Percentiles rank a stretch among this genome's conserved stretches.
Conservation (phyloP, 2,329 filamentous ascomycete species). For the Botrytis pseudocinerea region DNA sequence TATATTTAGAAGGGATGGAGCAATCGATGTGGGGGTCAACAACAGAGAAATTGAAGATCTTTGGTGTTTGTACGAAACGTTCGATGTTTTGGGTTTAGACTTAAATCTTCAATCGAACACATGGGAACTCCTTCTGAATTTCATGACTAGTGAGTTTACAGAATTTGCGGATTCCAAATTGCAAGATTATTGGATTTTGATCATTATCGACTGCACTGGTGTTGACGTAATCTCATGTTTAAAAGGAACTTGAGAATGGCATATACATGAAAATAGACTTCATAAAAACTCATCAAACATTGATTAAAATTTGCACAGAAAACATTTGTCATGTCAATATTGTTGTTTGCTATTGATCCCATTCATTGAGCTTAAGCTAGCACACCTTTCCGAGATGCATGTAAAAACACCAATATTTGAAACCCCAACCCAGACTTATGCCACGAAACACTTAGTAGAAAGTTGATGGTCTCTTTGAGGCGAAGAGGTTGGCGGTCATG, state of each 20-base stretch:
- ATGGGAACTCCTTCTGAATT: not conserved
- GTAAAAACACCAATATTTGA: constrained; percentile 36
- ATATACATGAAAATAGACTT: not conserved
- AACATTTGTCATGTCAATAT: constrained; percentile 23
- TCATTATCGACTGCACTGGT: not conserved
- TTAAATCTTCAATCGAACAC: not conserved
- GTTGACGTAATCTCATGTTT: not conserved
- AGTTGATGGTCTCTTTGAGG: constrained; percentile 89
- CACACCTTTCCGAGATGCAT: constrained; percentile 42
- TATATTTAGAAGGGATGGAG: not conserved
- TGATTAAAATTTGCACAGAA: constrained; percentile 12
- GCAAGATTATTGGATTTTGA: not conserved
- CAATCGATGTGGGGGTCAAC: no score
- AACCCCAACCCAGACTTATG: constrained; percentile 34
- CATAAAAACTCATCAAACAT: not conserved
- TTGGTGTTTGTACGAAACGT: not conserved
- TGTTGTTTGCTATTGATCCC: constrained; percentile 39
- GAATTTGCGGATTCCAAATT: not conserved
- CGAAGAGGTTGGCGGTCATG: constrained; percentile 86
- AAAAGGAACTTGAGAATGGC: not conserved
- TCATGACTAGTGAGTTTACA: not conserved
- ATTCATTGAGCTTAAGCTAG: constrained; percentile 41
- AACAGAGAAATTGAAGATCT: not conserved
- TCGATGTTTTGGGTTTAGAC: not conserved
- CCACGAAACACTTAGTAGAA: constrained; percentile 67